phyloP scores from a whole-genome alignment of 306 rosid genomes.

The Dalbergia cultrata region DNA sequence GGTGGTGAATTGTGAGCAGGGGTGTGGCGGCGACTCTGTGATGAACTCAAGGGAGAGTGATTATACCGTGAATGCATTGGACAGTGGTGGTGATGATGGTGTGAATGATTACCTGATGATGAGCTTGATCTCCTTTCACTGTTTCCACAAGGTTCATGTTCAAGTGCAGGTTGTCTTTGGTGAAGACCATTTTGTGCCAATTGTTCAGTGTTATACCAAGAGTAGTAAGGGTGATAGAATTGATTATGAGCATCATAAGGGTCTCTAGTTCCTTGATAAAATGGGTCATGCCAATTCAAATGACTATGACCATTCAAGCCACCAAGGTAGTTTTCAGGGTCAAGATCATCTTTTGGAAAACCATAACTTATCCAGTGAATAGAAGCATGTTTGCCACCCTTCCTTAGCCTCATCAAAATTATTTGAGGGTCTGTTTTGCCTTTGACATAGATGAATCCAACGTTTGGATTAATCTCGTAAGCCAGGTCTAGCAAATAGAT shows the following conservation, averaged over 20 bases:
- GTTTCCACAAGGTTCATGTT: neutral
- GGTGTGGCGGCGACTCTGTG: neutral
- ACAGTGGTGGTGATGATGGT: neutral
- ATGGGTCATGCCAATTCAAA: conserved; percentile 6
- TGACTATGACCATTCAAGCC: too few species aligned
- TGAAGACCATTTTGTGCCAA: neutral
- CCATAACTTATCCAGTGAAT: conserved; percentile 32
- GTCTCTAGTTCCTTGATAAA: neutral
- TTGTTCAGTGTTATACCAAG: neutral
- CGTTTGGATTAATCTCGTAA: conserved; percentile 9
- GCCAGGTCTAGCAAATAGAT: neutral
- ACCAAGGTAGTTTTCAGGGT: neutral
- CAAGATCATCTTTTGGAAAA: neutral
- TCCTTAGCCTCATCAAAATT: conserved; percentile 27
- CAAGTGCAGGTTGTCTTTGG: neutral
- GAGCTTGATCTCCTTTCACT: neutral
- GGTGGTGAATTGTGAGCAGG: neutral
- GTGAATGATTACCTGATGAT: neutral
- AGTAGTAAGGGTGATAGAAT: neutral
- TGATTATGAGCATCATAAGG: neutral
- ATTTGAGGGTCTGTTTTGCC: conserved; percentile 32
- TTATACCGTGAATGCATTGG: neutral
- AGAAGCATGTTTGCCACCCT: conserved; percentile 33
- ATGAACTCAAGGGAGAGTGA: neutral
- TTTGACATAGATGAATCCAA: conserved; percentile 17